Conservation (phyloP, 352 stramenopile genomes). For the Pythium folliculosum region DNA sequence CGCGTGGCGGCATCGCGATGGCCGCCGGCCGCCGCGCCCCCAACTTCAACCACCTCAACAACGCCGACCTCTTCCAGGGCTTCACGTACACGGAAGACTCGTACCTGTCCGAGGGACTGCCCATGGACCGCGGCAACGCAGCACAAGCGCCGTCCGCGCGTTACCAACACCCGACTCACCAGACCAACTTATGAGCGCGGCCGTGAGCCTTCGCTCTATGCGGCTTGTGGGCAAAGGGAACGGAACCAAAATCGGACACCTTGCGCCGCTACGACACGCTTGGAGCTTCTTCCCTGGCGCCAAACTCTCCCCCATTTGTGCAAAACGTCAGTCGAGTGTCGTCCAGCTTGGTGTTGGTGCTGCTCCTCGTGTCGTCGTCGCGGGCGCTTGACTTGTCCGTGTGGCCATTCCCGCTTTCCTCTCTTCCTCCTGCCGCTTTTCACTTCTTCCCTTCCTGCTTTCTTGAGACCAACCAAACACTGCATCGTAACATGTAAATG, state of each 20-base stretch:
- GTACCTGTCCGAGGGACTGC: constrained; percentile 65
- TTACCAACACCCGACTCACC: constrained; percentile 26
- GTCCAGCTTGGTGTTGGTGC: background rate
- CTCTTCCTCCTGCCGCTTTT: constrained; percentile 7
- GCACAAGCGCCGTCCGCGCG: constrained; percentile 15
- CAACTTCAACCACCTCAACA: constrained; percentile 55
- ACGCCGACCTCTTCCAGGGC: constrained; percentile 77
- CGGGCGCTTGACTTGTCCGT: background rate
- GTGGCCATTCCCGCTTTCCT: background rate
- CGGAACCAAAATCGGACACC: no score
- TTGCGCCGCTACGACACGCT: background rate
- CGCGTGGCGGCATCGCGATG: constrained; percentile 60
- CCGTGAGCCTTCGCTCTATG: background rate
- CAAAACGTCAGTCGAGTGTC: constrained; percentile 5
- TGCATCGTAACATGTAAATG: constrained; percentile 33
- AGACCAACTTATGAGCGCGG: constrained; percentile 44
- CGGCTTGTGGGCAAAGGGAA: background rate
- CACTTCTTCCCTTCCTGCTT: constrained; percentile 5
- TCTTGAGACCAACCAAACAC: background rate
- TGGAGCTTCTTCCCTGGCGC: background rate
- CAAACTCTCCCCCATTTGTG: background rate
- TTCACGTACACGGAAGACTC: constrained; percentile 88
- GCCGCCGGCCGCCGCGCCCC: constrained; percentile 34
- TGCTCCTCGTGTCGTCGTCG: background rate
- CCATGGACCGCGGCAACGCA: constrained; percentile 13